Evolutionary conservation across 352 stramenopile genomes (phyloP).

Genomic region (Phytophthora chlamydospora): DNA sequence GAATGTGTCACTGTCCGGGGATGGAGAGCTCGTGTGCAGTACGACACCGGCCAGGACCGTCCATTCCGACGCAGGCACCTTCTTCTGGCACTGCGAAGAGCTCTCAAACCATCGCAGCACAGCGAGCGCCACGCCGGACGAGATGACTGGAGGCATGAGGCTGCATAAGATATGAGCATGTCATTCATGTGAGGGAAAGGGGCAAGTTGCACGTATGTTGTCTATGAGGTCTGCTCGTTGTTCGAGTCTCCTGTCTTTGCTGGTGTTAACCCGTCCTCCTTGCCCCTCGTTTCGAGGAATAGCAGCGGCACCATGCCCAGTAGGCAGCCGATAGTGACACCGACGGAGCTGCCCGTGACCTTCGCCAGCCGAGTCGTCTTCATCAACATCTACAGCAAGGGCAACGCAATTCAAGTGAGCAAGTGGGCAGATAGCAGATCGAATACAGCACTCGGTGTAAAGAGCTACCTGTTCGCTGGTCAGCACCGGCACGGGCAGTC

Average conservation of each 20-base stretch:
- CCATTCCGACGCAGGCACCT: slow-evolving; percentile 58
- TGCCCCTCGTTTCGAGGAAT: slow-evolving; percentile 71
- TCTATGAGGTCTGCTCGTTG: slow-evolving; percentile 11
- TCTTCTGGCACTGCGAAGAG: slow-evolving; percentile 61
- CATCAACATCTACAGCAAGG: slow-evolving; percentile 54
- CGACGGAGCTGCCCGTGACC: slow-evolving; percentile 65
- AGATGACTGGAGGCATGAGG: slow-evolving; percentile 25
- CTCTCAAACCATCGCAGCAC: slow-evolving; percentile 68
- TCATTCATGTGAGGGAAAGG: slow-evolving; percentile 11
- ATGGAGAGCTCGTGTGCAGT: slow-evolving; percentile 21
- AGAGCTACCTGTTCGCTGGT: slow-evolving; percentile 68
- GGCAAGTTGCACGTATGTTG: not conserved
- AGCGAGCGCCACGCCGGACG: slow-evolving; percentile 42
- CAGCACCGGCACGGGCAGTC: slow-evolving; percentile 64
- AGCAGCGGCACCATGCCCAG: slow-evolving; percentile 79
- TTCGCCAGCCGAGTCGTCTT: slow-evolving; percentile 72
- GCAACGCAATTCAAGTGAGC: slow-evolving; percentile 4
- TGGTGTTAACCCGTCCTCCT: slow-evolving; percentile 2
- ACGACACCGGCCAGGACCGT: slow-evolving; percentile 72
- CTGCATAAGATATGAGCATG: slow-evolving; percentile 10
- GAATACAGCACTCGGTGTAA: slow-evolving; percentile 1
- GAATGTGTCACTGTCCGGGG: slow-evolving; percentile 16
- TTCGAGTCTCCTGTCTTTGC: slow-evolving; percentile 1
- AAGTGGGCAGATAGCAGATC: not conserved
- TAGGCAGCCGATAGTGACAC: slow-evolving; percentile 78